Percentiles rank a stretch among this genome's conserved stretches.
These are phyloP conservation scores for Penicillium turbatum DNA, from an alignment of 495 filamentous ascomycete genomes.

Conservation along the genomic window DNA sequence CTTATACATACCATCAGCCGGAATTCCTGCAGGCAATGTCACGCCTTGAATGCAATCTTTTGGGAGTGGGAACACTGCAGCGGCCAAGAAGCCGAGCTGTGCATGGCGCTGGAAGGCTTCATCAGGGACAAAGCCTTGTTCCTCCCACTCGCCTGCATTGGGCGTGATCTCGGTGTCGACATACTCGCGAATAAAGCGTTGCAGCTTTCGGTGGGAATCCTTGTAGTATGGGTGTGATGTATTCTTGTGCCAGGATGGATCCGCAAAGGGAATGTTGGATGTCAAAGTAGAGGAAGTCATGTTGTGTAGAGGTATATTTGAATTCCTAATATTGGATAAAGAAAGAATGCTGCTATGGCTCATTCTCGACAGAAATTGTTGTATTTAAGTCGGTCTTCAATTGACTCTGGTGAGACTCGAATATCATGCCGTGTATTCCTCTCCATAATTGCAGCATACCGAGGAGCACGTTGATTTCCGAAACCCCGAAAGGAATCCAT, in stretches of 20 bases:
- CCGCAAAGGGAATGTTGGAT: constrained; percentile 13
- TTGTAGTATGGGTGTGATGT: constrained; percentile 57
- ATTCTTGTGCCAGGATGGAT: constrained; percentile 12
- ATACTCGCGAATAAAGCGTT: constrained; percentile 61
- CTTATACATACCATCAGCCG: constrained; percentile 8
- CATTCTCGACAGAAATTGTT: too few species aligned
- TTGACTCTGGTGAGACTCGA: neutral
- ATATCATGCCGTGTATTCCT: neutral
- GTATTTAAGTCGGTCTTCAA: neutral
- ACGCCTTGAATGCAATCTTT: constrained; percentile 12
- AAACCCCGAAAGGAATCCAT: too few species aligned
- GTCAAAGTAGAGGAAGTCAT: constrained; percentile 10
- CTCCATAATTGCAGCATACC: neutral
- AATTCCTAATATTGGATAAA: too few species aligned
- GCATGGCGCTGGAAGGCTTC: constrained; percentile 16
- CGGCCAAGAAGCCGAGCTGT: constrained; percentile 12
- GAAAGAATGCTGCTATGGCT: too few species aligned
- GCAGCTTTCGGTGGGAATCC: constrained; percentile 58
- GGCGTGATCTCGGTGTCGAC: constrained; percentile 57
- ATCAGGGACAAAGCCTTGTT: constrained; percentile 8
- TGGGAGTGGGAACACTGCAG: constrained; percentile 12
- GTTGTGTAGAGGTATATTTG: neutral
- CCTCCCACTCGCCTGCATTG: constrained; percentile 63
- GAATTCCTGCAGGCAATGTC: constrained; percentile 11
- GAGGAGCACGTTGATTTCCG: neutral